phyloP scores from a whole-genome alignment of 2,329 filamentous ascomycete genomes.

The Atkinsonella hypoxylon region DNA sequence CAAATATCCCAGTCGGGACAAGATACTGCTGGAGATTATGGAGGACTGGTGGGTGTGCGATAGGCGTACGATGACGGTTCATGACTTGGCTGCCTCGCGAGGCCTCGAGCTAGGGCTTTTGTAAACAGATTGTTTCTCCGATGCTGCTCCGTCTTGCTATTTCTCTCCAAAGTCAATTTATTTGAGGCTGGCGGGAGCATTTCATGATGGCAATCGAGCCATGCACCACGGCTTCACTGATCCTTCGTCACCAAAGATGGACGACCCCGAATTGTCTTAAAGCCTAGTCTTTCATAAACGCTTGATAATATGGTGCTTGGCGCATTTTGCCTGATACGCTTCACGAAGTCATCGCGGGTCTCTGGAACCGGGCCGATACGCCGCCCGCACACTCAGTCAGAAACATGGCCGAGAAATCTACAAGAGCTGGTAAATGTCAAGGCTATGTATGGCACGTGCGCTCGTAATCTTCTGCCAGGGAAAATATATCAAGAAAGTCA shows the following conservation, averaged over 20 bases:
- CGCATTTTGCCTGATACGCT: background rate
- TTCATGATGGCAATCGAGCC: background rate
- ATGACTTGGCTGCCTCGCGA: background rate
- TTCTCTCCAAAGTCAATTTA: background rate
- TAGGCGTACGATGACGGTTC: background rate
- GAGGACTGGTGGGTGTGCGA: constrained; percentile 1
- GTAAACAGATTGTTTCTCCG: background rate
- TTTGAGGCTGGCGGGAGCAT: background rate
- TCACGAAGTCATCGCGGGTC: background rate
- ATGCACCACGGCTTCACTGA: background rate
- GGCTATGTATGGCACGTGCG: too few species aligned
- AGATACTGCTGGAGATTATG: background rate
- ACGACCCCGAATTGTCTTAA: background rate
- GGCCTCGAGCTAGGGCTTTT: constrained; percentile 2
- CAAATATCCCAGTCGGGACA: background rate
- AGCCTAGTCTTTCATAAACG: background rate
- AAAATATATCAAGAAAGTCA: too few species aligned
- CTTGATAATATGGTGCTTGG: background rate
- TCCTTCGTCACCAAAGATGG: background rate
- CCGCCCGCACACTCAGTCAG: background rate
- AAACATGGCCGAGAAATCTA: background rate
- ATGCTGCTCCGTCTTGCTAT: background rate
- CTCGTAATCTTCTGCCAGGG: too few species aligned
- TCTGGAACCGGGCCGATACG: background rate
- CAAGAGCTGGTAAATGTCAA: background rate